Evolutionary conservation across 1,139 yeast genomes (phyloP).

Genomic region (Taphrina populina): DNA sequence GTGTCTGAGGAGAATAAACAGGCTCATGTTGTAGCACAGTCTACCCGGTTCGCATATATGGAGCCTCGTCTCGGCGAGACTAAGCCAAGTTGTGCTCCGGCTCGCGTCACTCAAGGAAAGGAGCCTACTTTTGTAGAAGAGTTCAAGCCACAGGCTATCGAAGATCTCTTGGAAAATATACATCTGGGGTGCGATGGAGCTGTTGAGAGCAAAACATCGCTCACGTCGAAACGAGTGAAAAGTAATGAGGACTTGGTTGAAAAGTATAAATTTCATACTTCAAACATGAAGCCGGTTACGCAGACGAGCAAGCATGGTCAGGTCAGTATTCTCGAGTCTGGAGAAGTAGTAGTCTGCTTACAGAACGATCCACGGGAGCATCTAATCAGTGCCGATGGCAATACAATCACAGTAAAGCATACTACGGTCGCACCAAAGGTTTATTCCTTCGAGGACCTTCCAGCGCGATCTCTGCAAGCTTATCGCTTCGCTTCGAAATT

Average conservation of each 20-base stretch:
- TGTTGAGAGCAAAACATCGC: too few relatives aligned
- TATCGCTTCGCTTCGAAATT: slow-evolving; percentile 35
- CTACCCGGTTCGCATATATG: too few relatives aligned
- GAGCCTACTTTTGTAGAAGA: too few relatives aligned
- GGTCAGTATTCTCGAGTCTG: slow-evolving; percentile 14
- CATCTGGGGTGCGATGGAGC: too few relatives aligned
- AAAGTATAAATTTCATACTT: slow-evolving; percentile 20
- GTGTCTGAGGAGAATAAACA: too few relatives aligned
- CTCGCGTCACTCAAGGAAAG: too few relatives aligned
- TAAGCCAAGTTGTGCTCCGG: too few relatives aligned
- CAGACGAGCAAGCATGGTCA: slow-evolving; percentile 28
- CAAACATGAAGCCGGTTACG: slow-evolving; percentile 18
- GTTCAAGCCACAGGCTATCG: too few relatives aligned
- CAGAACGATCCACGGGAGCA: slow-evolving; percentile 12
- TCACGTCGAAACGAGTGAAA: too few relatives aligned
- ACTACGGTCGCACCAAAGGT: neutral
- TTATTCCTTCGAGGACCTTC: slow-evolving; percentile 32
- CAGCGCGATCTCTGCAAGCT: slow-evolving; percentile 34
- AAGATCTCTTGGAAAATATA: too few relatives aligned
- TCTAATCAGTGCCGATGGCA: slow-evolving; percentile 16
- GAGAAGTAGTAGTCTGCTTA: slow-evolving; percentile 6
- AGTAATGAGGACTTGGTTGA: slow-evolving; percentile 1
- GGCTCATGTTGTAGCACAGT: too few relatives aligned
- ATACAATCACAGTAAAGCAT: neutral
- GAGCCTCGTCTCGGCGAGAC: too few relatives aligned